These are phyloP conservation scores for Kwoniella bestiolae DNA, from an alignment of 768 basidiomycete species.

Conservation along the genomic window DNA sequence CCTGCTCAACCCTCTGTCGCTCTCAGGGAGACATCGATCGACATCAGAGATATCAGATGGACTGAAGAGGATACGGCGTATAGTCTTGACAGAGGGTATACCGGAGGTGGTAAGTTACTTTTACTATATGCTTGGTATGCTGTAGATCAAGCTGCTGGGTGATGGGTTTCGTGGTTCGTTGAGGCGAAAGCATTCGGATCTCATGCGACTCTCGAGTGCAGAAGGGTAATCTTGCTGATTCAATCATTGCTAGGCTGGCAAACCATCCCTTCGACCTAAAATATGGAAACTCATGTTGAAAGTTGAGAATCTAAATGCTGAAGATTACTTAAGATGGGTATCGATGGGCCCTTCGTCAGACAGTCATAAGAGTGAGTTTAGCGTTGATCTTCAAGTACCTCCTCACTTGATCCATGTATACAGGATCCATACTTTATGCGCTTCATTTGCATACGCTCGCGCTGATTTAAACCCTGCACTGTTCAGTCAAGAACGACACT, in stretches of 20 bases:
- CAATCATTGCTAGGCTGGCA: constrained; percentile 12
- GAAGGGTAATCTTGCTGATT: too few species aligned
- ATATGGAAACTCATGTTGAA: constrained; percentile 94
- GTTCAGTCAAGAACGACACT: constrained; percentile 87
- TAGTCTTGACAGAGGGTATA: constrained; percentile 89
- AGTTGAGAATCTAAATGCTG: constrained; percentile 76
- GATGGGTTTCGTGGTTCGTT: too few species aligned
- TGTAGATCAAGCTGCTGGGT: too few species aligned
- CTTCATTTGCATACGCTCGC: too few species aligned
- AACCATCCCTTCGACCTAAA: constrained; percentile 41
- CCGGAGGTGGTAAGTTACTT: constrained; percentile 70
- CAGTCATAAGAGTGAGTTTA: constrained; percentile 55
- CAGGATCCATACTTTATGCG: background rate
- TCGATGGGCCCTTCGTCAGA: constrained; percentile 53
- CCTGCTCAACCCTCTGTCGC: constrained; percentile 25
- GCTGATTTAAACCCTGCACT: too few species aligned
- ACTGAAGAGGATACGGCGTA: constrained; percentile 78
- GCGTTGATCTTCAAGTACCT: too few species aligned
- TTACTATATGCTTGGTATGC: too few species aligned
- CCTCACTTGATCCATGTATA: too few species aligned
- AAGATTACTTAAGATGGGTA: constrained; percentile 59
- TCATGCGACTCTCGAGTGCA: too few species aligned
- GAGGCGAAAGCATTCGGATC: too few species aligned
- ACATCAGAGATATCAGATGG: constrained; percentile 71
- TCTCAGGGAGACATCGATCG: constrained; percentile 33